Percentiles rank a stretch among this genome's conserved stretches.
Conservation (phyloP, 306 rosid genomes). For the Corylus heterophylla region DNA sequence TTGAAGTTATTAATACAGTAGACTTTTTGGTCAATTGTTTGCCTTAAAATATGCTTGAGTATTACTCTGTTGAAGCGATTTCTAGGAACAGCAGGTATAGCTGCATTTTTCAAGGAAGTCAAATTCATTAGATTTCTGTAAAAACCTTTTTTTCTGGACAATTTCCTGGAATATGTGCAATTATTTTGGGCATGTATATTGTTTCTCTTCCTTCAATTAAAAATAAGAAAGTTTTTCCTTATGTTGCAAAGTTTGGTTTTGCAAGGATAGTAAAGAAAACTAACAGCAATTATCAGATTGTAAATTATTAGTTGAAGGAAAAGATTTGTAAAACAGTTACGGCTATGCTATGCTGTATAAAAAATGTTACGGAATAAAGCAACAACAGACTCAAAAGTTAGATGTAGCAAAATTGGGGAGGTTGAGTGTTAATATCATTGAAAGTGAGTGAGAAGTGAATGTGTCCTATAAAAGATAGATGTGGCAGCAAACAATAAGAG, state of each 20-base stretch:
- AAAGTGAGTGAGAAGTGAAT: neutral
- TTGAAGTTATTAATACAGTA: neutral
- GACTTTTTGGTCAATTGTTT: neutral
- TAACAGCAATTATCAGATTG: neutral
- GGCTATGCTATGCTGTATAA: neutral
- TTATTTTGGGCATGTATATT: neutral
- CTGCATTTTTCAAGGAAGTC: neutral
- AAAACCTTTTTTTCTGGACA: neutral
- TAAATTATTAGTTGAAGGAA: constrained; percentile 1
- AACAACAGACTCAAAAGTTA: neutral
- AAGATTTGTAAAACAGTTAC: neutral
- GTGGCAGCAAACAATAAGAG: neutral
- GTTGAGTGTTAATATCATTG: neutral
- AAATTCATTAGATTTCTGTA: neutral
- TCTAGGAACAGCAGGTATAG: neutral
- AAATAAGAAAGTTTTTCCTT: neutral
- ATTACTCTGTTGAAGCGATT: constrained; percentile 2
- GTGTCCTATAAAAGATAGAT: neutral
- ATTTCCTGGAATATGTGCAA: neutral
- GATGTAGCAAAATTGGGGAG: neutral
- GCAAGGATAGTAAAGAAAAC: neutral
- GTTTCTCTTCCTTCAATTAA: neutral
- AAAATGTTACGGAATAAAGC: neutral
- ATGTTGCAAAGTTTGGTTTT: neutral
- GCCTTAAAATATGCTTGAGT: neutral